Conservation (phyloP, 768 basidiomycete genomes). For the Mycena galopus region DNA sequence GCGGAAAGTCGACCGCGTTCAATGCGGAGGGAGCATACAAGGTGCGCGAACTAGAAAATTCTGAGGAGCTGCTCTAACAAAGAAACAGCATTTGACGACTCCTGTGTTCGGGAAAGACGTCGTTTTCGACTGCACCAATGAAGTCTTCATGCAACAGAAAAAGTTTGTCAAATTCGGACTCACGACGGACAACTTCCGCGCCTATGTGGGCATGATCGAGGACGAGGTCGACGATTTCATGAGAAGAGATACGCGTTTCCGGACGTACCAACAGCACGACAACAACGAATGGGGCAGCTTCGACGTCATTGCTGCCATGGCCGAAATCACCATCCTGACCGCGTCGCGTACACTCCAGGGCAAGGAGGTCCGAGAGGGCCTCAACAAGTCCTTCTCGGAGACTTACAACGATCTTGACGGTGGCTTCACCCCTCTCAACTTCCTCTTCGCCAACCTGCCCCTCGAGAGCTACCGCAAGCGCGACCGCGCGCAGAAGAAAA, state of each 20-base stretch:
- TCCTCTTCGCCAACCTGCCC: constrained; percentile 95
- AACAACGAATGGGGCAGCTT: constrained; percentile 85
- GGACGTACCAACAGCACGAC: constrained; percentile 70
- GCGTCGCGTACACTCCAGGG: constrained; percentile 96
- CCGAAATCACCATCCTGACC: constrained; percentile 95
- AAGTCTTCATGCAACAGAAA: constrained; percentile 98
- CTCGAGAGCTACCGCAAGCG: constrained; percentile 90
- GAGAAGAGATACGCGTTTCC: constrained; percentile 73
- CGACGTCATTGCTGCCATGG: constrained; percentile 77
- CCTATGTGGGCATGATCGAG: constrained; percentile 86
- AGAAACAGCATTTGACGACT: constrained; percentile 85
- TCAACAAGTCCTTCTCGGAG: constrained; percentile 89
- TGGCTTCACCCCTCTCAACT: constrained; percentile 96
- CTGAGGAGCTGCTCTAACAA: constrained; percentile 28
- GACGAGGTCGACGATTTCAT: constrained; percentile 83
- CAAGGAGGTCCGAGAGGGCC: constrained; percentile 80
- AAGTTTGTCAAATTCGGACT: constrained; percentile 97
- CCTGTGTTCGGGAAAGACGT: constrained; percentile 98
- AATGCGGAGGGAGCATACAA: constrained; percentile 98
- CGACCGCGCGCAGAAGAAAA: constrained; percentile 91
- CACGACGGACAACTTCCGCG: constrained; percentile 89
- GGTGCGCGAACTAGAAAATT: constrained; percentile 54
- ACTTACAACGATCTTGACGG: constrained; percentile 92
- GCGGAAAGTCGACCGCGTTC: constrained; percentile 92
- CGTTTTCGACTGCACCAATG: constrained; percentile 97